These are phyloP conservation scores for Gonapodya prolifera DNA, from an alignment of 192 early-diverging fungal species.

Conservation along the genomic window DNA sequence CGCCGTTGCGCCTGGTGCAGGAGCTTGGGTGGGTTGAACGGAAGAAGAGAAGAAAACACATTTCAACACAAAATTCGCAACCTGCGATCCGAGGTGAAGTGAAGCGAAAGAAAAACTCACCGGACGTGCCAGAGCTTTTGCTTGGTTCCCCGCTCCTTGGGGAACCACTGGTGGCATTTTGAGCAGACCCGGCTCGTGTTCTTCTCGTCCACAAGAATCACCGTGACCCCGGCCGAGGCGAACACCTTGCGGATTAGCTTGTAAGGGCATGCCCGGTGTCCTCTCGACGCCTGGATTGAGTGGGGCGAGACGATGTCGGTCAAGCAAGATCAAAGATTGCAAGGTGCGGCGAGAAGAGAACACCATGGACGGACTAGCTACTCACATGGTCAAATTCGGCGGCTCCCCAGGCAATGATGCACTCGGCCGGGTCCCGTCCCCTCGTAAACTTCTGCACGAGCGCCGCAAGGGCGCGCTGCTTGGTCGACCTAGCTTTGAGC, in stretches of 20 bases:
- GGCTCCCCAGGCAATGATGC: neutral
- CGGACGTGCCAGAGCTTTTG: neutral
- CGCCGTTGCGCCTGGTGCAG: neutral
- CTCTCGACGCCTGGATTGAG: neutral
- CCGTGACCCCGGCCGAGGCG: neutral
- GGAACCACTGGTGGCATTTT: neutral
- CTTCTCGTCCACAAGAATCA: neutral
- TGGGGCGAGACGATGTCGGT: neutral
- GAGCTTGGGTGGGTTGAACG: neutral
- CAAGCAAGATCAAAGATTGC: neutral
- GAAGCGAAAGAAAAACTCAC: no score
- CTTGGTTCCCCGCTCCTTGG: neutral
- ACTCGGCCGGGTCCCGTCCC: neutral
- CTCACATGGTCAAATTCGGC: neutral
- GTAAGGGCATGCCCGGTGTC: neutral
- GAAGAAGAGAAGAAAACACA: neutral
- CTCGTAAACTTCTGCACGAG: neutral
- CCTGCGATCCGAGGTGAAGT: no score
- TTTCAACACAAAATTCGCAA: neutral
- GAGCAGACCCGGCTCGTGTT: neutral
- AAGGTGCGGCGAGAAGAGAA: no score
- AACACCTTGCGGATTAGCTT: neutral
- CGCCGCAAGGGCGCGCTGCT: neutral
- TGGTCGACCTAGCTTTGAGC: neutral
- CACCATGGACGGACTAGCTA: no score